These are phyloP conservation scores for Lentinula sp. DNA, from an alignment of 768 basidiomycete genomes.

Conservation along the genomic window DNA sequence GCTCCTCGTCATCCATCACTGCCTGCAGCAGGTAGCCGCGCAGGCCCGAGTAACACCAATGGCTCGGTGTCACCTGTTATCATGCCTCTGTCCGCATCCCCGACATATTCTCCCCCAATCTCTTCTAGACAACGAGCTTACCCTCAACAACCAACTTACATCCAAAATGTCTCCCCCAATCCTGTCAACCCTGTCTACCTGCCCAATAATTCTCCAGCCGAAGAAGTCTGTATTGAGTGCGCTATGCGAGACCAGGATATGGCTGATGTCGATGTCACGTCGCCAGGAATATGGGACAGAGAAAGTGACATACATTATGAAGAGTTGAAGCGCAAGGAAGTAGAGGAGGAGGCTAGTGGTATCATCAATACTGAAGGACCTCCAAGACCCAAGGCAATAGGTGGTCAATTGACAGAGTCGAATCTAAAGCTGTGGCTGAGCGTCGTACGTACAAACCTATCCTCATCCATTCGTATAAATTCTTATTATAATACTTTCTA, in stretches of 20 bases:
- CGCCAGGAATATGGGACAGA: conserved; percentile 86
- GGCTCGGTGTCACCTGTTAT: conserved; percentile 36
- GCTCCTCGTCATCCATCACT: conserved; percentile 39
- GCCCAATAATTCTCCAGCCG: conserved; percentile 49
- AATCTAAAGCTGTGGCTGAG: conserved; percentile 79
- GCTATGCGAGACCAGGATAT: conserved; percentile 99
- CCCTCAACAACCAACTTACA: conserved; percentile 73
- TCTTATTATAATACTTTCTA: conserved; percentile 23
- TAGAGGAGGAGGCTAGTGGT: conserved; percentile 58
- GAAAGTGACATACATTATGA: conserved; percentile 80
- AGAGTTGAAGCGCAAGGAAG: conserved; percentile 69
- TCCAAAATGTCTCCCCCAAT: conserved; percentile 46
- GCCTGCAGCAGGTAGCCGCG: conserved; percentile 27
- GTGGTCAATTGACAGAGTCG: conserved; percentile 66
- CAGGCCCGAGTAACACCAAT: conserved; percentile 20
- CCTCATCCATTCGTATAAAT: conserved; percentile 6
- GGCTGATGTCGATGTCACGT: conserved; percentile 88
- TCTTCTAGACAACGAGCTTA: conserved; percentile 62
- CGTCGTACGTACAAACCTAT: conserved; percentile 45
- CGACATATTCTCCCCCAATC: conserved; percentile 57
- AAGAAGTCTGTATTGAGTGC: conserved; percentile 93
- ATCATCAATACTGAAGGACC: conserved; percentile 43
- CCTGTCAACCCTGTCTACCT: conserved; percentile 60
- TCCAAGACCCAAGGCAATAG: conserved; percentile 54
- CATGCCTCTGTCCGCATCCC: conserved; percentile 51